Base-by-base conservation (phyloP, 371 early-diverging fungal genomes). In the Coemansia sp. region DNA sequence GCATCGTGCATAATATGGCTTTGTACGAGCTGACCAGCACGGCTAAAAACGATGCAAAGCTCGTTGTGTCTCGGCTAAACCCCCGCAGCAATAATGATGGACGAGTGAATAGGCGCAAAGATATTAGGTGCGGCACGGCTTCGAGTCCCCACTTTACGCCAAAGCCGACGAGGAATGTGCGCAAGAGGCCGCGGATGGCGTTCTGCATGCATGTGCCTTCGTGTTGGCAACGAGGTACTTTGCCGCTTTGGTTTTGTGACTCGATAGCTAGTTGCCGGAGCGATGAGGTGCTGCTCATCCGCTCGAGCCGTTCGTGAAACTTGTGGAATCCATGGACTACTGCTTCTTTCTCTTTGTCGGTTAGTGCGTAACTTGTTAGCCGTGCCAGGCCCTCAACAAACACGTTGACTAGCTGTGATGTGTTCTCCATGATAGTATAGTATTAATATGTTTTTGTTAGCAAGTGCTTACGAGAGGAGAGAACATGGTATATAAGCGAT, bases 21-120 rank as follows among this genome's bases (percentile, higher is more conserved):
- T 92, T 92, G 84, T 94, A 94, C 7, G 86, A 76, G 32, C 89
- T 88, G 29, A 91, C 85, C 65, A 91, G 89, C 1, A 86, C 84
- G 26, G 93, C 88, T 61, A 94, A 74, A 74, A 94, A 94, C 58
- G 91, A 80, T 13, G 94, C 91, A 83, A 94, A 94, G 46, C 84
- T 81, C 0, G 84, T 70, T 1, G 93, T 94, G 74, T 94, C 94
- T 60, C 84, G 81, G 69, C 85, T 86, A 23, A 87, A 85, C 53
- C 84, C 80, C 65, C 83, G 84, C 62, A 81, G 82, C 63, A 90
- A 73, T 58, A 88, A 70, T n/a, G 72, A 58, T 11, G 89, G 89
- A 21, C 85, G 83, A 48, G 85, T 86, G 58, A 90, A 84, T 39
- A 86, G 74, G 58, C 84, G 84, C 15, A 91, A 88, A 9, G 86